Conservation (phyloP, 106 monocot species). For the Iris macrosiphon region DNA sequence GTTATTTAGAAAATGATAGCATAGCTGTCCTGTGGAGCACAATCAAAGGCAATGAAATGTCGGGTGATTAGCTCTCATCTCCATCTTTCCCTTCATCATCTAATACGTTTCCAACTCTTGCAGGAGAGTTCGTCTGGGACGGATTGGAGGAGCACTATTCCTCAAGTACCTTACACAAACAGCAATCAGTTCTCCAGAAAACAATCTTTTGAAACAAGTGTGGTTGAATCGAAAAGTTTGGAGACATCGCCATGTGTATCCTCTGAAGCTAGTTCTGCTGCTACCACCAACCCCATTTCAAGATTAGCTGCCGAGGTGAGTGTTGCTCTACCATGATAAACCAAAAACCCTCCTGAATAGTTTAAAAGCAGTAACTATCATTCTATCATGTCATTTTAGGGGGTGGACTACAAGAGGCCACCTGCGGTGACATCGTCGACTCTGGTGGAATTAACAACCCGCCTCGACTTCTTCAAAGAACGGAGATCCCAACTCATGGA, state of each 20-base stretch:
- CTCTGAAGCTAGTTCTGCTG: constrained; percentile 35
- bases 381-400: no score
- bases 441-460: constrained; percentile 81
- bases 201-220: constrained; percentile 40
- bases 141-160: constrained; percentile 54
- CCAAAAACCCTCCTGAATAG: background rate
- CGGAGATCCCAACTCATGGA: constrained; percentile 95
- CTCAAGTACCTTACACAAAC: constrained; percentile 35
- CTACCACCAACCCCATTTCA: constrained; percentile 16
- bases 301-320: constrained; percentile 52
- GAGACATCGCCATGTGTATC: constrained; percentile 55
- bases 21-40: no score
- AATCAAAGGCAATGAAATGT: no score
- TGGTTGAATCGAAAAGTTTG: constrained; percentile 41
- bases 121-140: constrained; percentile 57
- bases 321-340: background rate
- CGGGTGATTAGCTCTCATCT: no score
- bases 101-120: background rate
- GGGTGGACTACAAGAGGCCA: constrained; percentile 42
- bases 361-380: background rate
- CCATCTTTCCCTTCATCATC: background rate
- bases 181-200: constrained; percentile 46
- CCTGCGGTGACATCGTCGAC: constrained; percentile 66
- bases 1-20: no score
- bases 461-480: constrained; percentile 98